Evolutionary conservation across 495 filamentous ascomycete species (phyloP).

Genomic region (Bacidia gigantensis): DNA sequence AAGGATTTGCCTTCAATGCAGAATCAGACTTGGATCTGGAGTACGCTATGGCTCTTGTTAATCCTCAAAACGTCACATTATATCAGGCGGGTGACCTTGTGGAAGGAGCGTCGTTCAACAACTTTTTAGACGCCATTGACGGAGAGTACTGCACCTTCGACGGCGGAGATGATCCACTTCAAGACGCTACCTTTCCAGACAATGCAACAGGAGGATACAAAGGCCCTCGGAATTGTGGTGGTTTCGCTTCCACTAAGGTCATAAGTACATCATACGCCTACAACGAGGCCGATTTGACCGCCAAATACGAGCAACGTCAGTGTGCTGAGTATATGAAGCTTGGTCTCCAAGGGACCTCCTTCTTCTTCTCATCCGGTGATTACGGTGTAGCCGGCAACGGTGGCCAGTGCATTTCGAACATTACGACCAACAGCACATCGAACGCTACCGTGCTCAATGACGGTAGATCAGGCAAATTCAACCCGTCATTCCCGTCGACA

Average conservation of each 20-base stretch:
- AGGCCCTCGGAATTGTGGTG: constrained; percentile 46
- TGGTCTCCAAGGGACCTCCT: constrained; percentile 45
- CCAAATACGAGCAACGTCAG: constrained; percentile 40
- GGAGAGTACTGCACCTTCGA: constrained; percentile 41
- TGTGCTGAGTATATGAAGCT: constrained; percentile 54
- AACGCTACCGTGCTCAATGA: constrained; percentile 18
- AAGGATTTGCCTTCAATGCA: constrained; percentile 21
- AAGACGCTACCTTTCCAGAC: constrained; percentile 37
- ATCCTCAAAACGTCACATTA: constrained; percentile 44
- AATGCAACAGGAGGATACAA: constrained; percentile 38
- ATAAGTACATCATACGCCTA: constrained; percentile 46
- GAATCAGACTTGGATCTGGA: constrained; percentile 42
- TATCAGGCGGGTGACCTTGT: constrained; percentile 45
- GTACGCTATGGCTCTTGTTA: constrained; percentile 38
- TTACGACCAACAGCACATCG: constrained; percentile 16
- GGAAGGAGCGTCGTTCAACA: constrained; percentile 35
- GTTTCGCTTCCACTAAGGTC: constrained; percentile 43
- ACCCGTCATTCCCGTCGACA: constrained; percentile 35
- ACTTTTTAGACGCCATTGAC: constrained; percentile 47
- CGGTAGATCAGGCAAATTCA: constrained; percentile 28
- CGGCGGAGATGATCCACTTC: constrained; percentile 31
- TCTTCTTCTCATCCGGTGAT: constrained; percentile 49
- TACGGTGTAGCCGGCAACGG: constrained; percentile 39
- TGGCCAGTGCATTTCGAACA: constrained; percentile 20
- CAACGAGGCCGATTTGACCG: constrained; percentile 37